Evolutionary conservation across 768 basidiomycete species (phyloP), one percentile per base, ranked within the genome.

Genomic region (Termitomyces sp.): DNA sequence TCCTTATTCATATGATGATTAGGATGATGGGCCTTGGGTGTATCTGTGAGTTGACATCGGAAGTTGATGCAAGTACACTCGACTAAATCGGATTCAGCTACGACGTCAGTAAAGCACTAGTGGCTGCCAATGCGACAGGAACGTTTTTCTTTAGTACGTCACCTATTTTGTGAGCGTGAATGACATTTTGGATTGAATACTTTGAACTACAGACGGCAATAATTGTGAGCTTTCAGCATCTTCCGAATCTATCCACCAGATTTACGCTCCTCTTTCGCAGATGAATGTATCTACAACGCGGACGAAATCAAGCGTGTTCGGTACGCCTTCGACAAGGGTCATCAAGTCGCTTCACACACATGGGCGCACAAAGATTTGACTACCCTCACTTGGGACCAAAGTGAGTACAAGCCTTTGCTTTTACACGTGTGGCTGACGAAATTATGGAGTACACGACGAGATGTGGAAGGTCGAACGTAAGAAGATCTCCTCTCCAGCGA

Each of bases 61-160:
- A 40, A 32, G 24, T 13, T 37, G 18, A 13, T 24, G 46, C 5
- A 22, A 26, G 10, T 5, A 6, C 14, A 3, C 24, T n/a, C 26
- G 33, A 26, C 26, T 55, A 1, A 51, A 27, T 12, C 14, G 42
- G 9, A 2, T 26, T 32, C 50, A 77, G 76, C 5, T 68, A 72
- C 49, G 72, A 77, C 49, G 63, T 77, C 51, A 70, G 69, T 60
- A 70, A 76, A 34, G 68, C 74, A 9, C 67, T 78, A 16, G 62
- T 64, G 7, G 68, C 65, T 13, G 72, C 69, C 40, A 70, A 70
- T 42, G 74, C 72, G 7, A 75, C 67, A 9, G 79, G 72, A 6
- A 79, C 79, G 0, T 80, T 80, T 63, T 80, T 79, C 71, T 73
- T 76, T 62, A 77, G 76, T 76, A 63, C n/a, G 75, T 69, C 30